These are phyloP conservation scores for Fraxinus cuspidata DNA, from an alignment of 257 asterid species.

Conservation along the genomic window DNA sequence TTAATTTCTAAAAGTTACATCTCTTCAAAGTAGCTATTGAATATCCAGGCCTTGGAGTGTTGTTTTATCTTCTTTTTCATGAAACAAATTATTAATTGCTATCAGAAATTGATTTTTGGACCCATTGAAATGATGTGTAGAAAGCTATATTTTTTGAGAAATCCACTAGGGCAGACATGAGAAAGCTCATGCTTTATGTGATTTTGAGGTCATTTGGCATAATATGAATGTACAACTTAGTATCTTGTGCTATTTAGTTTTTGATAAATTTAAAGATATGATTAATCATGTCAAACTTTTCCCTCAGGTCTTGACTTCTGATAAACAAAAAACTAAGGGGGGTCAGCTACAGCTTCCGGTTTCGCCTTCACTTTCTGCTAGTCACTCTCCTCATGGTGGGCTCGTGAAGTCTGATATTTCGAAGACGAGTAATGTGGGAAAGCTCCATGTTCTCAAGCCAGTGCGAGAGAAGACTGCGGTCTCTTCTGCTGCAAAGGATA, in stretches of 20 bases:
- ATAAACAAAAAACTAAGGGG: conserved; percentile 65
- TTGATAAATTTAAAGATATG: conserved; percentile 20
- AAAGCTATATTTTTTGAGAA: not conserved
- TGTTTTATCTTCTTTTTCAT: not conserved
- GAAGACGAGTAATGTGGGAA: conserved; percentile 59
- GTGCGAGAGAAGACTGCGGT: conserved; percentile 62
- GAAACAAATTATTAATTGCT: not conserved
- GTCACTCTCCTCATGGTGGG: conserved; percentile 61
- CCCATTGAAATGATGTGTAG: not conserved
- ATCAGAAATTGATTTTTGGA: not conserved
- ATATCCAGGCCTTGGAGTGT: not conserved
- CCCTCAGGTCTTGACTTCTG: conserved; percentile 61
- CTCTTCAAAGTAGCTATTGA: not conserved
- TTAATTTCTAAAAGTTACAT: not conserved
- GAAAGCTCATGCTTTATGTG: not conserved
- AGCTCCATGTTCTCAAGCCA: conserved; percentile 77
- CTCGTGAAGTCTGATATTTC: conserved; percentile 48
- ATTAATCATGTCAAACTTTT: conserved; percentile 22
- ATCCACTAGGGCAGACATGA: not conserved
- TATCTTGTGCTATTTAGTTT: not conserved
- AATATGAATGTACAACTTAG: not conserved
- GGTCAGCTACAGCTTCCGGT: conserved; percentile 54
- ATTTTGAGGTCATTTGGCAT: not conserved
- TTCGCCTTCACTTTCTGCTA: conserved; percentile 45
- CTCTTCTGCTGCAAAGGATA: conserved; percentile 51